Conservation (phyloP, 345 rosid genomes). For the Salix dunnii region DNA sequence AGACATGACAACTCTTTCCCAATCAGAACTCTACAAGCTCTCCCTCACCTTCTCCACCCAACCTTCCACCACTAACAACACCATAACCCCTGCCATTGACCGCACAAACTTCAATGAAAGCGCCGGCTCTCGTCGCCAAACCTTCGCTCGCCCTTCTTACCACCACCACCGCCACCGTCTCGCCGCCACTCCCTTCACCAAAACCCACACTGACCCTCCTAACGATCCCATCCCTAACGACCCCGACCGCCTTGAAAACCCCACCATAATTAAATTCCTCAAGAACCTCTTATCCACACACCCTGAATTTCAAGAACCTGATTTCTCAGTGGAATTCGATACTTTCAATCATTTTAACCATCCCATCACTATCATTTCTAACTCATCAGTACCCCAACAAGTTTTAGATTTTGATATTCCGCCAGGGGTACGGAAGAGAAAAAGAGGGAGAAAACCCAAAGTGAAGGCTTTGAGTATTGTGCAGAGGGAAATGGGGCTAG, state of each 20-base stretch:
- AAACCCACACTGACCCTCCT: slow-evolving; percentile 5
- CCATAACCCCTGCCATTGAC: slow-evolving; percentile 45
- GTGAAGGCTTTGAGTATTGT: slow-evolving; percentile 18
- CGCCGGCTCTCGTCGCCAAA: slow-evolving; percentile 70
- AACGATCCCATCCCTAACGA: slow-evolving; percentile 20
- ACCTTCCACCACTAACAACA: slow-evolving; percentile 29
- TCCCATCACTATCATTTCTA: slow-evolving; percentile 15
- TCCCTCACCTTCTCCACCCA: slow-evolving; percentile 46
- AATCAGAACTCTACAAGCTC: slow-evolving; percentile 56
- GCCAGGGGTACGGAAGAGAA: slow-evolving; percentile 46
- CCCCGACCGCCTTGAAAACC: slow-evolving; percentile 46
- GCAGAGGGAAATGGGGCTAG: slow-evolving; percentile 26
- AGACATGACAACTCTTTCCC: slow-evolving; percentile 54
- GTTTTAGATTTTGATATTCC: neutral
- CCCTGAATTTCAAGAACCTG: slow-evolving; percentile 19
- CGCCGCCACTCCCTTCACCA: slow-evolving; percentile 45
- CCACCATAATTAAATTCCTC: slow-evolving; percentile 43
- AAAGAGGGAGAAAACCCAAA: slow-evolving; percentile 56
- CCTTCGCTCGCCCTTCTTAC: slow-evolving; percentile 51
- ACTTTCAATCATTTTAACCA: slow-evolving; percentile 15
- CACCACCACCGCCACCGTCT: slow-evolving; percentile 63
- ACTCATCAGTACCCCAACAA: slow-evolving; percentile 17
- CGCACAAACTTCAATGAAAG: slow-evolving; percentile 65
- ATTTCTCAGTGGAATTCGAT: slow-evolving; percentile 23
- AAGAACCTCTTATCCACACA: slow-evolving; percentile 40